These are phyloP conservation scores for Mycosarcoma mackinlayi DNA, from an alignment of 1,284 basidiomycete genomes.

Conservation along the genomic window DNA sequence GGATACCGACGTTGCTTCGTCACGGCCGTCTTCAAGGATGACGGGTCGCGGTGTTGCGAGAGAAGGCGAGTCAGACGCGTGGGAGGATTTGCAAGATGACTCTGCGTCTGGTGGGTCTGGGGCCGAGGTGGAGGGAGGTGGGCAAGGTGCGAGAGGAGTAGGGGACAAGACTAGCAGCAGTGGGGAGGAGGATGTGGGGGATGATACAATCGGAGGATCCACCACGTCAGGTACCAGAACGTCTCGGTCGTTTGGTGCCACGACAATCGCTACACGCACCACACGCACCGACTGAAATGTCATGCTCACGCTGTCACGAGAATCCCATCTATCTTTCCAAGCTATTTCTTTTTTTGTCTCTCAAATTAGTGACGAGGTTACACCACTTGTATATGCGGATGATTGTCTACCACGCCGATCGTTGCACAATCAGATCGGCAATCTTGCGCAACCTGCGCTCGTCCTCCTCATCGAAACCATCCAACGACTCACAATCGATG, in stretches of 20 bases:
- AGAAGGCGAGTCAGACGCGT: slow-evolving; percentile 31
- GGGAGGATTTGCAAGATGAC: slow-evolving; percentile 41
- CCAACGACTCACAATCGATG: slow-evolving; percentile 68
- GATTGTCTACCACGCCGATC: slow-evolving; percentile 50
- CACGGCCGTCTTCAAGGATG: slow-evolving; percentile 7
- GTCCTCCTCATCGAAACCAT: slow-evolving; percentile 68
- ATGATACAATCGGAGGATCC: slow-evolving; percentile 40
- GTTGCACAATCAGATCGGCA: slow-evolving; percentile 52
- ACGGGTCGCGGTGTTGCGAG: background rate
- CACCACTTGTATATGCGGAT: too few relatives aligned
- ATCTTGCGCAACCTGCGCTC: slow-evolving; percentile 61
- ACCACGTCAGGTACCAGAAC: slow-evolving; percentile 33
- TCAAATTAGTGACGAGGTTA: too few relatives aligned
- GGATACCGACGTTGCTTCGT: slow-evolving; percentile 52
- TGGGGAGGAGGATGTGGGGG: slow-evolving; percentile 14
- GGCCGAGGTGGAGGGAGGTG: background rate
- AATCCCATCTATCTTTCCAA: too few relatives aligned
- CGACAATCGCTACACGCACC: slow-evolving; percentile 17
- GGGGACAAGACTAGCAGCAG: slow-evolving; percentile 2
- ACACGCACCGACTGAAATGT: slow-evolving; percentile 14
- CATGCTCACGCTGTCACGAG: too few relatives aligned
- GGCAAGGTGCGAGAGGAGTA: background rate
- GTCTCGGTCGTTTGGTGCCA: slow-evolving; percentile 39
- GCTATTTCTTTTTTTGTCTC: too few relatives aligned
- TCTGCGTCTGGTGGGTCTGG: slow-evolving; percentile 3